Conservation (phyloP, 495 filamentous ascomycete genomes). For the Daldinia loculata region DNA sequence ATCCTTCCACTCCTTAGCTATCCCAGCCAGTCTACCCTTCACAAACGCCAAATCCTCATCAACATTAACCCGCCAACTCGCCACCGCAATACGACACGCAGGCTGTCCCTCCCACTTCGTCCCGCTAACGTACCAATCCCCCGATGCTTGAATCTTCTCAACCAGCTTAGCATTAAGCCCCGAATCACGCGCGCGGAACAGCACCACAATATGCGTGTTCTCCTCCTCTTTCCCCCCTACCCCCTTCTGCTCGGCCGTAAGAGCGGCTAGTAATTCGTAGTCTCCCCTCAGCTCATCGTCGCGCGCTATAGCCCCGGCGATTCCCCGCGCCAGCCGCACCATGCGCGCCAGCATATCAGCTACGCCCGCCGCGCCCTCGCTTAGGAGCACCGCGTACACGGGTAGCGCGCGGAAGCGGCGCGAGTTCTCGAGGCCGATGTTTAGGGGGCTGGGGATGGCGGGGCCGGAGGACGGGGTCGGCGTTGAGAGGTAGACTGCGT, state of each 20-base stretch:
- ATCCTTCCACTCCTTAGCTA: slow-evolving; percentile 33
- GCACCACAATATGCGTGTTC: slow-evolving; percentile 76
- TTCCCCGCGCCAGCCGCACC: slow-evolving; percentile 70
- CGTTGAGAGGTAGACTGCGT: slow-evolving; percentile 80
- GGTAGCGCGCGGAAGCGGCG: slow-evolving; percentile 89
- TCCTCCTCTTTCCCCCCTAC: slow-evolving; percentile 23
- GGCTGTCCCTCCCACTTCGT: slow-evolving; percentile 76
- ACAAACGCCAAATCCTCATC: slow-evolving; percentile 64
- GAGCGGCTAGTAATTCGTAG: slow-evolving; percentile 73
- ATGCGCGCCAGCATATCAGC: slow-evolving; percentile 75
- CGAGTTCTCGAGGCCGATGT: slow-evolving; percentile 91
- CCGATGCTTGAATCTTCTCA: slow-evolving; percentile 73
- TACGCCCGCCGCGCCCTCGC: slow-evolving; percentile 77
- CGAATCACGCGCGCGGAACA: slow-evolving; percentile 80
- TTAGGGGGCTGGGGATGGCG: slow-evolving; percentile 79
- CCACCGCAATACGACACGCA: slow-evolving; percentile 81
- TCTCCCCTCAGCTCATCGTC: slow-evolving; percentile 50
- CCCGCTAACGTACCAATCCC: slow-evolving; percentile 83
- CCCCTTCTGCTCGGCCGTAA: slow-evolving; percentile 15
- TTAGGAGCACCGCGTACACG: slow-evolving; percentile 81
- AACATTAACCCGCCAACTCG: slow-evolving; percentile 77
- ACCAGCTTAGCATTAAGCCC: slow-evolving; percentile 71
- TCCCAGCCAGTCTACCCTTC: slow-evolving; percentile 38
- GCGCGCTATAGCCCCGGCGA: slow-evolving; percentile 66
- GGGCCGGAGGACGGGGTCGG: slow-evolving; percentile 50